Evolutionary conservation across 768 basidiomycete species (phyloP).

Genomic region (Trametes sanguinea): DNA sequence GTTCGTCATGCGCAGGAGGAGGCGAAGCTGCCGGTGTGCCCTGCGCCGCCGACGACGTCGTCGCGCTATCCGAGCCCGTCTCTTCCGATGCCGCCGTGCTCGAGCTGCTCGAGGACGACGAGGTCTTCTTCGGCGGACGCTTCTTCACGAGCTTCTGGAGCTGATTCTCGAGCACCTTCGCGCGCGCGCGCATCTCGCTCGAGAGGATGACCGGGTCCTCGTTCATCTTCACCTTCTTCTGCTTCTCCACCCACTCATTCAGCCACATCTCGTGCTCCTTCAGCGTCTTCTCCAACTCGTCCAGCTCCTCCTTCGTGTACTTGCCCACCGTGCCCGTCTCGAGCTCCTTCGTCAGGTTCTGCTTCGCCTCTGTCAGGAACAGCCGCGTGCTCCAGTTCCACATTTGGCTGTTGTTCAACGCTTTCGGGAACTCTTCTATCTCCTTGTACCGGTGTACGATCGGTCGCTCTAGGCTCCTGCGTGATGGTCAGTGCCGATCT

Average conservation of each 20-base stretch:
- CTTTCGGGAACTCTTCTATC: constrained; percentile 80
- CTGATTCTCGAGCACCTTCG: constrained; percentile 77
- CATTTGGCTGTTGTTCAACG: constrained; percentile 80
- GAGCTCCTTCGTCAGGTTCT: constrained; percentile 70
- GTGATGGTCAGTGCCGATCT: neutral
- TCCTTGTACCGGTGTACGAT: constrained; percentile 89
- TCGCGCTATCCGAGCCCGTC: constrained; percentile 7
- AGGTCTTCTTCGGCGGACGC: constrained; percentile 60
- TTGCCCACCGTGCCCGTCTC: constrained; percentile 65
- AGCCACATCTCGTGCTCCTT: constrained; percentile 86
- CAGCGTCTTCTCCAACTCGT: constrained; percentile 71
- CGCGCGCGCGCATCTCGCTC: constrained; percentile 81
- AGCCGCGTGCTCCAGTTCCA: constrained; percentile 85
- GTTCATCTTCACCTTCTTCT: constrained; percentile 69
- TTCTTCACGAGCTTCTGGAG: constrained; percentile 68
- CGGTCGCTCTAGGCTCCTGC: constrained; percentile 74
- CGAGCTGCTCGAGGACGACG: constrained; percentile 30
- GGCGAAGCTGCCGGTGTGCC: constrained; percentile 9
- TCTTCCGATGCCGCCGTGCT: constrained; percentile 29
- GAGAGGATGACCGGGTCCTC: constrained; percentile 88
- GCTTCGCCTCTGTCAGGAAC: constrained; percentile 82
- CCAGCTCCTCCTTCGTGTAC: constrained; percentile 87
- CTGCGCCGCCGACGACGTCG: constrained; percentile 21
- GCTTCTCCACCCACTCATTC: constrained; percentile 76
- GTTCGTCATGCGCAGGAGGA: neutral